Base-by-base conservation (phyloP, 164 flowering plant genomes). In the Taxillus chinensis region DNA sequence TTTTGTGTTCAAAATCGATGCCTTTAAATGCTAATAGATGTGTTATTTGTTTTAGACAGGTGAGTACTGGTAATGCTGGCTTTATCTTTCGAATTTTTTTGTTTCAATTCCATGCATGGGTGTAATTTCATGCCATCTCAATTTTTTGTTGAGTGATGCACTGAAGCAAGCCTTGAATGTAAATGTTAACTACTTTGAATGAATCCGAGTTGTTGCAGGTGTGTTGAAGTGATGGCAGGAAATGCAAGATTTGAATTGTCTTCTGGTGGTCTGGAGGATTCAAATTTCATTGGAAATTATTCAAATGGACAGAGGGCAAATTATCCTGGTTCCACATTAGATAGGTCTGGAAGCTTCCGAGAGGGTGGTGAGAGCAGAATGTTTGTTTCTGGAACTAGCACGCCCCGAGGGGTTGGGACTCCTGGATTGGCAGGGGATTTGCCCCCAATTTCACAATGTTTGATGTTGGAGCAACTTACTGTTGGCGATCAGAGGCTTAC, bases 291-390 rank as follows among this genome's bases (percentile, higher is more conserved):
- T 11, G 83, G 81, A 41, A 74, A 70, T 70, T 89, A 84, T 74
- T 62, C 77, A 39, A 84, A 75, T 82, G 92, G 82, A 64, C 87
- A 78, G 68, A 78, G 85, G 52, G 80, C 82, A 13, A 77, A 43
- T 70, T 77, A 77, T 68, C 37, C 75, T 2, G 73, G 74, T 53
- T 69, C 79, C 53, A 70, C 57, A 71, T 73, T 92, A 75, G 96
- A 82, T 62, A 86, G 90, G 78, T 82, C 91, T 41, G 83, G 85
- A 56, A 87, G 92, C 79, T 84, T 84, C 60, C 75, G 96, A n/a
- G 90, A 87, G 62, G 74, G 77, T 50, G 65, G 68, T 58, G 92
- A 89, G 42, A 74, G 68, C 56, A 75, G 86, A 61, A 62, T 66
- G 43, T 71, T 72, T 67, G 62, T 67, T 62, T 80, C 84, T 70